Conservation (phyloP, 2,329 filamentous ascomycete genomes). For the Zymoseptoria ardabiliae region DNA sequence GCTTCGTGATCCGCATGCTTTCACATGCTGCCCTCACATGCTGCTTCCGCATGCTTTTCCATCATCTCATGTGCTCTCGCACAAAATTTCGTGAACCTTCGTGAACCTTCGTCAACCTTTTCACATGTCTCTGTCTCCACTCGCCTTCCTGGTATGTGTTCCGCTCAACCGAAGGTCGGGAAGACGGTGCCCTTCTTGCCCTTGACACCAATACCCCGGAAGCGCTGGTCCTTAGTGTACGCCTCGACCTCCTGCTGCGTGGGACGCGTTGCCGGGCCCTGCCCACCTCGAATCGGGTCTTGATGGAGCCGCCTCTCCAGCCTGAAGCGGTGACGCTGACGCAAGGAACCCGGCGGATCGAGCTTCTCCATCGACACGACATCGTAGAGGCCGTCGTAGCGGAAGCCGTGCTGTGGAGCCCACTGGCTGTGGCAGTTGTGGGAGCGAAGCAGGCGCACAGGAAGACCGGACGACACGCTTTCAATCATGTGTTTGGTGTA, state of each 20-base stretch:
- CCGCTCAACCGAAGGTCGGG: not conserved
- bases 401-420: slow-evolving; percentile 42
- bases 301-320: slow-evolving; percentile 40
- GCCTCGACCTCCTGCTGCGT: slow-evolving; percentile 34
- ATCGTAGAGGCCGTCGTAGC: slow-evolving; percentile 53
- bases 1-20: too few relatives aligned
- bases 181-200: not conserved
- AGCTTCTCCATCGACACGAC: slow-evolving; percentile 35
- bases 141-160: too few relatives aligned
- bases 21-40: too few relatives aligned
- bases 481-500: slow-evolving; percentile 40
- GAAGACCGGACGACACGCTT: slow-evolving; percentile 30
- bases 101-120: too few relatives aligned
- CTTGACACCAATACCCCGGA: slow-evolving; percentile 10
- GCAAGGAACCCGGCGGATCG: slow-evolving; percentile 33
- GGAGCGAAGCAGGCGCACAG: slow-evolving; percentile 47
- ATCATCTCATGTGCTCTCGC: too few relatives aligned
- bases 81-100: too few relatives aligned
- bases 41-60: too few relatives aligned
- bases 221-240: slow-evolving; percentile 19
- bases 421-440: slow-evolving; percentile 34
- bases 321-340: slow-evolving; percentile 42
- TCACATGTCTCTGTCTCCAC: too few relatives aligned
- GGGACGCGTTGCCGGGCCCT: slow-evolving; percentile 36
- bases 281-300: slow-evolving; percentile 38